These are phyloP conservation scores for Fonsecaea monophora DNA, from an alignment of 2,329 filamentous ascomycete species.

Conservation along the genomic window DNA sequence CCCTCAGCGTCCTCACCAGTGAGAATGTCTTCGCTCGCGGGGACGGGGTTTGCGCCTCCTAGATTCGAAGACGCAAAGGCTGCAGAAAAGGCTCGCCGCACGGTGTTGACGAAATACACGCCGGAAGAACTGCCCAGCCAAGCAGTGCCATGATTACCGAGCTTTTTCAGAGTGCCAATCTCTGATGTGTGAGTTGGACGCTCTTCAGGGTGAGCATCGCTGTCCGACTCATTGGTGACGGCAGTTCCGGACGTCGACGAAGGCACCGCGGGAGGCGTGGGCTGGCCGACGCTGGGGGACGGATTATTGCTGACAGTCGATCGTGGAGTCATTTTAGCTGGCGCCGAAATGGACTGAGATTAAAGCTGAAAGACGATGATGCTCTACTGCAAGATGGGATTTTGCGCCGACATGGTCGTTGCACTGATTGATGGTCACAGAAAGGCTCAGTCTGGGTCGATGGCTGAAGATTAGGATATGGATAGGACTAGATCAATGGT, in stretches of 20 bases:
- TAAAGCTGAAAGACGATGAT: background rate
- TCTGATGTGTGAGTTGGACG: slow-evolving; percentile 45
- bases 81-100: slow-evolving; percentile 58
- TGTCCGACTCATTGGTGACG: slow-evolving; percentile 35
- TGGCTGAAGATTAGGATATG: background rate
- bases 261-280: slow-evolving; percentile 34
- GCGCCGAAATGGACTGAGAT: background rate
- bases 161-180: slow-evolving; percentile 52
- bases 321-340: slow-evolving; percentile 30
- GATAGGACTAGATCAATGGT: background rate
- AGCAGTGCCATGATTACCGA: slow-evolving; percentile 55
- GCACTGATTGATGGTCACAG: background rate
- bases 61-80: slow-evolving; percentile 41
- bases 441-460: background rate
- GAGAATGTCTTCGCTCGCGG: slow-evolving; percentile 41
- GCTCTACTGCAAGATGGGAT: slow-evolving; percentile 8
- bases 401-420: slow-evolving; percentile 13
- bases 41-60: slow-evolving; percentile 36
- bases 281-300: slow-evolving; percentile 35
- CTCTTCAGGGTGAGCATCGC: slow-evolving; percentile 36
- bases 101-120: slow-evolving; percentile 62
- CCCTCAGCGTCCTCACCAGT: slow-evolving; percentile 41
- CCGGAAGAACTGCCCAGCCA: slow-evolving; percentile 62
- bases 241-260: slow-evolving; percentile 29
- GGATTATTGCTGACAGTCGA: slow-evolving; percentile 27